Percentiles rank a stretch among this genome's conserved stretches.
These are phyloP conservation scores for Knoxdaviesia proteae DNA, from an alignment of 2,329 filamentous ascomycete species.

Conservation along the genomic window DNA sequence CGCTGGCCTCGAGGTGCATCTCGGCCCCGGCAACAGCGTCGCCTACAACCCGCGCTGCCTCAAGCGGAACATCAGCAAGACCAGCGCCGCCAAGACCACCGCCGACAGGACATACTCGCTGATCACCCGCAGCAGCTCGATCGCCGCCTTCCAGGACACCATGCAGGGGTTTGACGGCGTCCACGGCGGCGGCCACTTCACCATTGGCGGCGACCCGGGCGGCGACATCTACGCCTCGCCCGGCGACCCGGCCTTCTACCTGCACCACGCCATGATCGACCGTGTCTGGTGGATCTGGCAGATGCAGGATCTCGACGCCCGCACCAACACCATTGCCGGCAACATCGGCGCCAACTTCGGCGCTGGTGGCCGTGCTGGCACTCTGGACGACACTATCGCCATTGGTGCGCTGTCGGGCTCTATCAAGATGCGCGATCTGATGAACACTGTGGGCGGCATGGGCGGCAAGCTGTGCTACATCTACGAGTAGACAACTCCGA, in stretches of 20 bases:
- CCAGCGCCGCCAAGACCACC: conserved; percentile 8
- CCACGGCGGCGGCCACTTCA: conserved; percentile 19
- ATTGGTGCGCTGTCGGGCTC: conserved; percentile 1
- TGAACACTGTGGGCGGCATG: conserved; percentile 4
- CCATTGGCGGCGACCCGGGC: conserved; percentile 15
- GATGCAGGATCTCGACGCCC: conserved; percentile 3
- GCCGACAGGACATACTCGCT: conserved; percentile 8
- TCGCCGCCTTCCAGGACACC: conserved; percentile 6
- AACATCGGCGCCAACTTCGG: background rate
- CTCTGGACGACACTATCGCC: conserved; percentile 3
- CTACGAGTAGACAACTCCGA: conserved; percentile 1
- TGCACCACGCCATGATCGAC: conserved; percentile 13
- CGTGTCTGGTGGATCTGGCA: conserved; percentile 7
- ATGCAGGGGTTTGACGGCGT: conserved; percentile 5
- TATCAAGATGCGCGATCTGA: conserved; percentile 1
- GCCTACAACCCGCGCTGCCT: conserved; percentile 22
- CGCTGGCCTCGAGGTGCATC: conserved; percentile 14
- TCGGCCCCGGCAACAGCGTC: conserved; percentile 16
- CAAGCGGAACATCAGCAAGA: conserved; percentile 14
- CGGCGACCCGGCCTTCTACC: conserved; percentile 15
- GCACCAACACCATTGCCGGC: conserved; percentile 1
- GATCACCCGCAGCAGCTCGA: conserved; percentile 4
- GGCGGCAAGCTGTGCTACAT: conserved; percentile 5
- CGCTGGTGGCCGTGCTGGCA: too few species aligned
- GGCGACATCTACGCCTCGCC: conserved; percentile 17